These are phyloP conservation scores for Ogataea allantospora DNA, from an alignment of 805 yeast species.

Conservation along the genomic window DNA sequence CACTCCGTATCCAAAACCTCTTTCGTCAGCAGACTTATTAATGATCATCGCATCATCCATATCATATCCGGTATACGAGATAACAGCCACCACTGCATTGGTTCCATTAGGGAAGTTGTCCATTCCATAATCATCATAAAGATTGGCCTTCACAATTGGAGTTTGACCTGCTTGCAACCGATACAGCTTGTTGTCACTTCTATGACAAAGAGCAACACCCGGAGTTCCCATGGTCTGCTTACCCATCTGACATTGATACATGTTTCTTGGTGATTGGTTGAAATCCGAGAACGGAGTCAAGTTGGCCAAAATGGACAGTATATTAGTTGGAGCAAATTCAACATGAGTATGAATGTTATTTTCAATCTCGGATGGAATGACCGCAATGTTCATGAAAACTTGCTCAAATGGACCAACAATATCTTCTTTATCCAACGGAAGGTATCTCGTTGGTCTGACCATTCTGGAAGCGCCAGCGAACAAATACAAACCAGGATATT, in stretches of 20 bases:
- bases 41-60: constrained; percentile 99
- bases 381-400: constrained; percentile 95
- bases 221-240: constrained; percentile 99
- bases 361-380: constrained; percentile 86
- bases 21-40: constrained; percentile 94
- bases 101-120: constrained; percentile 98
- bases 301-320: constrained; percentile 90
- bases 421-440: constrained; percentile 81
- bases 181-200: constrained; percentile 93
- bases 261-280: constrained; percentile 98
- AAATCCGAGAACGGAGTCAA: constrained; percentile 97
- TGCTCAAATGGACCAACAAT: constrained; percentile 97
- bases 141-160: constrained; percentile 90
- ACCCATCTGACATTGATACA: constrained; percentile 99
- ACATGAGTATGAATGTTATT: constrained; percentile 84
- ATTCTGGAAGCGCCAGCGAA: constrained; percentile 93
- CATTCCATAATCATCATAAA: constrained; percentile 95
- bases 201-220: constrained; percentile 87
- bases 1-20: constrained; percentile 97
- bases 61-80: constrained; percentile 98
- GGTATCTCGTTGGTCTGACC: constrained; percentile 92
- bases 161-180: constrained; percentile 94
- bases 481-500: constrained; percentile 91
- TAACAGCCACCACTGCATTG: constrained; percentile 98
- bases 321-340: constrained; percentile 92